Evolutionary conservation across 441 rosid species (phyloP).

Genomic region (Breynia disticha): DNA sequence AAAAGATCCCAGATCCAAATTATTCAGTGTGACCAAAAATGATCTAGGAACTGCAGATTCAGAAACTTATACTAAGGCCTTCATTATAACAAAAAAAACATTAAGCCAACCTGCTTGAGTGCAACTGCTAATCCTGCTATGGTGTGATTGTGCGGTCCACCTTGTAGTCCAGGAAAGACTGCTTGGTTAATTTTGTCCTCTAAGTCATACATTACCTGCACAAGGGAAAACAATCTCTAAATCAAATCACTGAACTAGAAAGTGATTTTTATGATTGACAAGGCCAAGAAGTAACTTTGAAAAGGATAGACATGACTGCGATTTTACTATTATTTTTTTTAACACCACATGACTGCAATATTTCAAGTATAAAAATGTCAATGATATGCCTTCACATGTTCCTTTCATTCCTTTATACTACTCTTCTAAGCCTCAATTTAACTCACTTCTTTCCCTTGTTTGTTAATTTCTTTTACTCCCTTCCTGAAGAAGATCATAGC

Average conservation of each 20-base stretch:
- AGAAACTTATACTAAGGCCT: constrained; percentile 2
- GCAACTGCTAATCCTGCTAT: constrained; percentile 91
- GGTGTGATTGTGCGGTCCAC: constrained; percentile 97
- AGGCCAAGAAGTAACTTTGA: neutral
- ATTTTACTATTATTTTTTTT: too few species aligned
- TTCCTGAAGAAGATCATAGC: constrained; percentile 97
- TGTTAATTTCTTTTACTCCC: constrained; percentile 79
- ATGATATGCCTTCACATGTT: neutral
- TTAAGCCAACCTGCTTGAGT: constrained; percentile 64
- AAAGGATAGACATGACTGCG: too few species aligned
- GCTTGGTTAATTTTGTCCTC: constrained; percentile 94
- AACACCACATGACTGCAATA: neutral
- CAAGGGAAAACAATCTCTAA: constrained; percentile 14
- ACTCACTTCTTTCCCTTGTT: constrained; percentile 88
- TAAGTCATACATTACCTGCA: constrained; percentile 75
- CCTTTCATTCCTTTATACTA: neutral
- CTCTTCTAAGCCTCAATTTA: neutral
- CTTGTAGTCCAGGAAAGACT: constrained; percentile 98
- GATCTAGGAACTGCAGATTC: constrained; percentile 4
- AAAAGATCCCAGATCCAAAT: constrained; percentile 8
- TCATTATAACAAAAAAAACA: neutral
- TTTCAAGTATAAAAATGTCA: neutral
- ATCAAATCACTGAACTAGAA: too few species aligned
- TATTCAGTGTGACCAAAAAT: constrained; percentile 7
- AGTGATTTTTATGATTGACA: neutral